Base-by-base conservation (phyloP, 1,284 basidiomycete species). In the Tilletia caries region DNA sequence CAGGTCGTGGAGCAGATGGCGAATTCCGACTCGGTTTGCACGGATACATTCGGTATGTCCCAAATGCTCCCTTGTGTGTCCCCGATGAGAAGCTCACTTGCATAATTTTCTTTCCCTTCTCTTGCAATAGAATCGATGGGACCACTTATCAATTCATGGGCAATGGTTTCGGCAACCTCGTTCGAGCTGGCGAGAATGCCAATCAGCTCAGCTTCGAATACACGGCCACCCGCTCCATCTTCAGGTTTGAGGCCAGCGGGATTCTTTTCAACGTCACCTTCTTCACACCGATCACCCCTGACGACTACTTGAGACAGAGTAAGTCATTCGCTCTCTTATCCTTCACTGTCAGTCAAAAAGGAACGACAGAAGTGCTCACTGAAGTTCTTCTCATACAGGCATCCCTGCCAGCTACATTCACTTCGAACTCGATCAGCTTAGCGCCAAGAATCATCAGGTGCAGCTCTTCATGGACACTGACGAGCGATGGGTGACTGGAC, bases 211-310 rank as follows among this genome's bases (percentile, higher is more conserved):
- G 69, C 27, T 73, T 75, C 32, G 74, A 76, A 67, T 81, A 77
- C 72, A 82, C 80, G 2, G 71, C 79, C 18, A 82, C 80, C 4
- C 73, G 77, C 12, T 75, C 77, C 67, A 80, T 81, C 64, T 82
- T 79, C 60, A 65, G 71, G 43, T 81, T 82, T 52, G 70, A 77
- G 13, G 80, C 79, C 41, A 79, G 69, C 52, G 71, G 71, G 58
- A 71, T 82, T 60, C 58, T 33, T 18, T 82, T 82, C 74, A 77
- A 73, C 62, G 80, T 77, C 52, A 79, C 76, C n/a, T 82, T 82
- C 71, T 65, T 82, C 48, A 80, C 79, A 27, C 79, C 79, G 27
- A 75, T 81, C 73, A 75, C 75, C 60, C 75, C 76, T 6, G 65
- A 76, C 65, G 79, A 82, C 68, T 78, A 78, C 37, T 67, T 81